Conservation (phyloP, 768 basidiomycete species). For the Mycena kentingensis region DNA sequence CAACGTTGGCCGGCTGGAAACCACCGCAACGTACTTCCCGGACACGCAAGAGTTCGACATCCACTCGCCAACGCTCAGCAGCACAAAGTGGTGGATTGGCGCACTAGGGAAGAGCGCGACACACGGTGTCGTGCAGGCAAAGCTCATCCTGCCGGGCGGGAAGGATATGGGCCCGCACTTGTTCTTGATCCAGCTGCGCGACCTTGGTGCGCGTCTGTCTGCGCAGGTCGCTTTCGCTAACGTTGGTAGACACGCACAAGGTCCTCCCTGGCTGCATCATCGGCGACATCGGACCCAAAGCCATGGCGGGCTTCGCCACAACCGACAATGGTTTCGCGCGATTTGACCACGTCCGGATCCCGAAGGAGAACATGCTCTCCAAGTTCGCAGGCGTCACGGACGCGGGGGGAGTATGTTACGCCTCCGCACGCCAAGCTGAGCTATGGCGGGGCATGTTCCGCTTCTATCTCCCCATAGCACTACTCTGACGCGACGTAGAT, state of each 20-base stretch:
- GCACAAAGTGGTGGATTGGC: slow-evolving; percentile 85
- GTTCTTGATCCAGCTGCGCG: slow-evolving; percentile 72
- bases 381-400: slow-evolving; percentile 71
- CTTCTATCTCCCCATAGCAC: neutral
- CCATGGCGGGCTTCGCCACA: slow-evolving; percentile 46
- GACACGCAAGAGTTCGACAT: slow-evolving; percentile 71
- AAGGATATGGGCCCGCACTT: slow-evolving; percentile 71
- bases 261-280: slow-evolving; percentile 60
- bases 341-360: slow-evolving; percentile 67
- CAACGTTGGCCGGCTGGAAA: slow-evolving; percentile 69
- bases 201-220: slow-evolving; percentile 45
- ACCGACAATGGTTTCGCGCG: slow-evolving; percentile 71
- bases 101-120: slow-evolving; percentile 71
- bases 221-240: neutral
- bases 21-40: slow-evolving; percentile 74
- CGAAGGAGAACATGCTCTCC: slow-evolving; percentile 72
- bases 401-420: slow-evolving; percentile 60
- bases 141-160: slow-evolving; percentile 63
- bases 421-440: slow-evolving; percentile 76
- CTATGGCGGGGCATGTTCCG: slow-evolving; percentile 65
- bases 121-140: slow-evolving; percentile 76
- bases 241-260: slow-evolving; percentile 54
- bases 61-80: slow-evolving; percentile 72
- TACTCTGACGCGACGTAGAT: slow-evolving; percentile 44
- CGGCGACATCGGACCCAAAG: slow-evolving; percentile 76